Percentiles rank a stretch among this genome's conserved stretches.
Conservation (phyloP, 1,284 basidiomycete genomes). For the Butyriboletus appendiculatus region DNA sequence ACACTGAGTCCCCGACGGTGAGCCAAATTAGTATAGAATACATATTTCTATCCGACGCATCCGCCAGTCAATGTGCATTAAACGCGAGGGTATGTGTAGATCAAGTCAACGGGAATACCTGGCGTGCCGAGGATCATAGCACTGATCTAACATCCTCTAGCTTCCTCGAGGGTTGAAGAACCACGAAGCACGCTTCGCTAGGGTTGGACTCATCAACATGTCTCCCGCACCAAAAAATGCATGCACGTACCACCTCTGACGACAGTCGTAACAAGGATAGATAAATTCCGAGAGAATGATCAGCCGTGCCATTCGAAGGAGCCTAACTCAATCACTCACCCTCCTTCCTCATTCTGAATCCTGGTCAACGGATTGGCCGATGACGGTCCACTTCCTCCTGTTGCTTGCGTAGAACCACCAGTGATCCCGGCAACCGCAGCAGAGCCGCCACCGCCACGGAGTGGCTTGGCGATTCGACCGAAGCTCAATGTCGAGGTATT, state of each 20-base stretch:
- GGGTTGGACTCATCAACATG: slow-evolving; percentile 22
- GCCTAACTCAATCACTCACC: slow-evolving; percentile 51
- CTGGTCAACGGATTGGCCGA: slow-evolving; percentile 63
- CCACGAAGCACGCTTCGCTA: slow-evolving; percentile 87
- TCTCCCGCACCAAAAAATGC: slow-evolving; percentile 7
- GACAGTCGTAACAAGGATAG: slow-evolving; percentile 4
- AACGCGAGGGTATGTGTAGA: slow-evolving; percentile 36
- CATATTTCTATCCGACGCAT: slow-evolving; percentile 12
- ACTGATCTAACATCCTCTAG: slow-evolving; percentile 21
- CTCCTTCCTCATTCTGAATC: slow-evolving; percentile 77
- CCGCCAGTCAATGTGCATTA: slow-evolving; percentile 31
- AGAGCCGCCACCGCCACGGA: slow-evolving; percentile 86
- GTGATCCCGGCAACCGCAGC: slow-evolving; percentile 39
- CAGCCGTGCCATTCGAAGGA: slow-evolving; percentile 27
- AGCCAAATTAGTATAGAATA: slow-evolving; percentile 35
- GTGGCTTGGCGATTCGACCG: slow-evolving; percentile 94
- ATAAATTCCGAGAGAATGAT: slow-evolving; percentile 14
- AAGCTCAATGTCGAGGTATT: slow-evolving; percentile 74
- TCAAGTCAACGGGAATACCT: slow-evolving; percentile 31
- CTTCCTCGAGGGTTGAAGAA: slow-evolving; percentile 79
- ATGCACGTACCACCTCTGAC: slow-evolving; percentile 45
- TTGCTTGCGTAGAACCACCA: slow-evolving; percentile 45
- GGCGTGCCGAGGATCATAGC: slow-evolving; percentile 15
- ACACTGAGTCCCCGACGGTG: slow-evolving; percentile 6
- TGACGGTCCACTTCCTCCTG: slow-evolving; percentile 45